Conservation (phyloP, 371 early-diverging fungal genomes). For the Mucor plumbeus region DNA sequence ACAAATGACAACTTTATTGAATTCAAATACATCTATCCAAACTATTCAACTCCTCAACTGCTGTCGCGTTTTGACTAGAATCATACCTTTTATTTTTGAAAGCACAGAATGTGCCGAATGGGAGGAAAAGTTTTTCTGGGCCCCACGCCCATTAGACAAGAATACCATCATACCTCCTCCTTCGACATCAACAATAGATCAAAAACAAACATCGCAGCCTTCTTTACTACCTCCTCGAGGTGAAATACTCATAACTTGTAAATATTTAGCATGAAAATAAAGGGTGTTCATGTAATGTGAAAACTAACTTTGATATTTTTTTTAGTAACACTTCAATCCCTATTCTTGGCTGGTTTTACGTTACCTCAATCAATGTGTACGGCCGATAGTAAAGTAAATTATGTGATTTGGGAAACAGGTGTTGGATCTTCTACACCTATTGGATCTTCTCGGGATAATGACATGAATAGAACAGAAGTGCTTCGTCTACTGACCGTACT, state of each 20-base stretch:
- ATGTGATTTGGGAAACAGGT: conserved; percentile 82
- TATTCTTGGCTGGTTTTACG: conserved; percentile 80
- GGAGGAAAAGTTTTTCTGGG: conserved; percentile 68
- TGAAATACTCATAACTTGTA: conserved; percentile 29
- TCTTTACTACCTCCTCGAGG: conserved; percentile 24
- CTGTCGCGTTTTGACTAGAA: conserved; percentile 74
- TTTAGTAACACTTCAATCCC: conserved; percentile 33
- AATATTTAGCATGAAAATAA: not conserved
- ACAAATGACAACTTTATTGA: conserved; percentile 20
- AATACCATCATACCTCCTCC: not conserved
- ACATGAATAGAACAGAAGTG: conserved; percentile 70
- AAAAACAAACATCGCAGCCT: conserved; percentile 24
- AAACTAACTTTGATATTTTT: not conserved
- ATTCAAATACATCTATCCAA: conserved; percentile 40
- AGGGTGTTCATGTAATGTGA: not conserved
- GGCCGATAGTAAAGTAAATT: conserved; percentile 54
- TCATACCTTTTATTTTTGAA: conserved; percentile 82
- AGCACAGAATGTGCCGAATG: conserved; percentile 51
- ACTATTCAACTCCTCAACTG: conserved; percentile 71
- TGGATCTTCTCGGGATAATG: conserved; percentile 69
- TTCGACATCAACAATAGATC: conserved; percentile 7
- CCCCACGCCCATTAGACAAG: conserved; percentile 17
- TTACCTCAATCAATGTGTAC: conserved; percentile 59
- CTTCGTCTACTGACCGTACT: conserved; percentile 76
- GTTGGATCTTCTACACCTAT: conserved; percentile 69